Evolutionary conservation across 495 filamentous ascomycete genomes (phyloP).

Genomic region (Pyronema domesticum): DNA sequence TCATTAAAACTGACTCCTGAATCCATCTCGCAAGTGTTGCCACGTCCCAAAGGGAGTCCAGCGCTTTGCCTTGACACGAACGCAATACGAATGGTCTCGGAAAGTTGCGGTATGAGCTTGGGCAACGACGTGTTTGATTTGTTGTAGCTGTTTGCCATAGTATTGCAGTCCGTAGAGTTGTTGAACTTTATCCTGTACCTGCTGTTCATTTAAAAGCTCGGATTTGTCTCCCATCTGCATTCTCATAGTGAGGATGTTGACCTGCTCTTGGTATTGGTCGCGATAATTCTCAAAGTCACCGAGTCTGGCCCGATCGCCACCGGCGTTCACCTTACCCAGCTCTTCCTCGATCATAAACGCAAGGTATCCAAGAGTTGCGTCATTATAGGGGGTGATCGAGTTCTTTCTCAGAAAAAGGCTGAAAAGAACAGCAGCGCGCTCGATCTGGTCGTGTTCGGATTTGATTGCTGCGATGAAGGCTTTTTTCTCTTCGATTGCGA

Average conservation of each 20-base stretch:
- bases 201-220: not conserved
- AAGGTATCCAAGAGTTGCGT: slow-evolving; percentile 28
- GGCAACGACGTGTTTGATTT: no score
- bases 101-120: no score
- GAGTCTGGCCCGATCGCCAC: not conserved
- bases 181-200: not conserved
- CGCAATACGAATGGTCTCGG: no score
- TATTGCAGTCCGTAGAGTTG: not conserved
- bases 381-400: slow-evolving; percentile 27
- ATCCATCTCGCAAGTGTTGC: no score
- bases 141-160: not conserved
- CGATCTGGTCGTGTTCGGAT: slow-evolving; percentile 23
- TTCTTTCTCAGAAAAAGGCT: slow-evolving; percentile 27
- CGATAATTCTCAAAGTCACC: not conserved
- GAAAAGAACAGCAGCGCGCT: slow-evolving; percentile 26
- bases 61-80: no score
- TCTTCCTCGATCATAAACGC: slow-evolving; percentile 26
- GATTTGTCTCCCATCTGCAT: not conserved
- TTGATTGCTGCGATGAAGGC: slow-evolving; percentile 20
- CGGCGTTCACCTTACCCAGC: slow-evolving; percentile 6
- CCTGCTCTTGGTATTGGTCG: not conserved
- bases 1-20: no score
- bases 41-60: no score
- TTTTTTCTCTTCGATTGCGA: slow-evolving; percentile 15
- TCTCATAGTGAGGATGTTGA: not conserved